These are phyloP conservation scores for Apiospora rasikravindrae DNA, from an alignment of 2,329 filamentous ascomycete genomes.

Conservation along the genomic window DNA sequence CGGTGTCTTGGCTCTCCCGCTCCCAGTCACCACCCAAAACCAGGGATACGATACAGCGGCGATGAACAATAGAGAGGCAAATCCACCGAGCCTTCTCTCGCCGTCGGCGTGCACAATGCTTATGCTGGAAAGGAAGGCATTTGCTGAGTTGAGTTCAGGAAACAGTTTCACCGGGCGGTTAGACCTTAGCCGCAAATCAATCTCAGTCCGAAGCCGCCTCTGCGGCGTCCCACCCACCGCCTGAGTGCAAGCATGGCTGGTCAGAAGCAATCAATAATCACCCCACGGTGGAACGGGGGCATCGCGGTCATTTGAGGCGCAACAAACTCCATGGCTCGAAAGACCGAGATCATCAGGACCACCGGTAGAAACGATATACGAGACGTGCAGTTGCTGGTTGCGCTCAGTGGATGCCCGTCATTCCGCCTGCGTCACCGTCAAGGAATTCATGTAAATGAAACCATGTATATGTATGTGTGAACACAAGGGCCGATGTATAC, in stretches of 20 bases:
- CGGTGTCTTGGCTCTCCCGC: constrained; percentile 7
- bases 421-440: not conserved
- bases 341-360: not conserved
- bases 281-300: not conserved
- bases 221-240: constrained; percentile 1
- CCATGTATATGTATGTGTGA: not conserved
- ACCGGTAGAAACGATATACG: not conserved
- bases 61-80: not conserved
- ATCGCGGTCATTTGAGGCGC: constrained; percentile 4
- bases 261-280: constrained; percentile 5
- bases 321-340: not conserved
- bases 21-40: not conserved
- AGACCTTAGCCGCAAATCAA: constrained; percentile 10
- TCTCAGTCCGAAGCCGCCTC: constrained; percentile 4
- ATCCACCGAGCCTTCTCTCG: not conserved
- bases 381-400: not conserved
- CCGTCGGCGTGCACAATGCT: not conserved
- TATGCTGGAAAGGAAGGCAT: too few species aligned
- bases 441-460: not conserved
- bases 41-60: not conserved
- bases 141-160: not conserved
- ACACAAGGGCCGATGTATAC: not conserved
- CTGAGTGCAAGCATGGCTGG: not conserved
- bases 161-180: constrained; percentile 12
- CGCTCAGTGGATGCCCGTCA: not conserved